Evolutionary conservation across 352 stramenopile species (phyloP).

Genomic region (Phytopythium litorale): DNA sequence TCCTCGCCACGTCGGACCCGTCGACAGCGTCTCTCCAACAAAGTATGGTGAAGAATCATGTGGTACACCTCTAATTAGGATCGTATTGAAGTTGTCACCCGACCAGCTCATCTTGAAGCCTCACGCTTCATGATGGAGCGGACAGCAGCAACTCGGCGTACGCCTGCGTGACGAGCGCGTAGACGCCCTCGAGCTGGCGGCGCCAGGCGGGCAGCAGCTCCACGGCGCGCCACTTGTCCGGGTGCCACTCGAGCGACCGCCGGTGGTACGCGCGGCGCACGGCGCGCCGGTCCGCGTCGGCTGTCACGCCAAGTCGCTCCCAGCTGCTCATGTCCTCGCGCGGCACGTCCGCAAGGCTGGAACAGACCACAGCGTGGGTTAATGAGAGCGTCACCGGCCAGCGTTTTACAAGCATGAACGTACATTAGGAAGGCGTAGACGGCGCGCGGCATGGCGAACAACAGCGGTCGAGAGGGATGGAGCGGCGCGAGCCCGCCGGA

Average conservation of each 20-base stretch:
- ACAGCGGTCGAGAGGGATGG: constrained; percentile 6
- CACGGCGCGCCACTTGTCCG: constrained; percentile 54
- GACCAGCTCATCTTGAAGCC: neutral
- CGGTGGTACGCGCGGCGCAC: constrained; percentile 59
- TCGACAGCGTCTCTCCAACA: neutral
- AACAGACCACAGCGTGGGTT: neutral
- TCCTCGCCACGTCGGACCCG: neutral
- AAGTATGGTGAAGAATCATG: neutral
- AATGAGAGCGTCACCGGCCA: neutral
- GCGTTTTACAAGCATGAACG: constrained; percentile 18
- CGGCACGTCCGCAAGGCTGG: constrained; percentile 35
- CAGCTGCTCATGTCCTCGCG: constrained; percentile 40
- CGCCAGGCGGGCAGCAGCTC: constrained; percentile 23
- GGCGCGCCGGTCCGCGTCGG: constrained; percentile 32
- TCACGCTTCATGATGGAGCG: neutral
- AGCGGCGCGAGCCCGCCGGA: constrained; percentile 25
- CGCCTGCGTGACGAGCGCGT: constrained; percentile 38
- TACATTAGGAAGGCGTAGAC: constrained; percentile 52
- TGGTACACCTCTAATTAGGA: neutral
- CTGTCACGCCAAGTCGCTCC: constrained; percentile 35
- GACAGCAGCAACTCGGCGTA: constrained; percentile 36
- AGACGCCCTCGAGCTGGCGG: constrained; percentile 24
- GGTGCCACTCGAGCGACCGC: constrained; percentile 65
- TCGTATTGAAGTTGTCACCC: neutral
- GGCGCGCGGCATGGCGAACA: constrained; percentile 38